Evolutionary conservation across 768 basidiomycete species (phyloP), one percentile per base, ranked within the genome.

Genomic region (Phanerochaete carnosa): DNA sequence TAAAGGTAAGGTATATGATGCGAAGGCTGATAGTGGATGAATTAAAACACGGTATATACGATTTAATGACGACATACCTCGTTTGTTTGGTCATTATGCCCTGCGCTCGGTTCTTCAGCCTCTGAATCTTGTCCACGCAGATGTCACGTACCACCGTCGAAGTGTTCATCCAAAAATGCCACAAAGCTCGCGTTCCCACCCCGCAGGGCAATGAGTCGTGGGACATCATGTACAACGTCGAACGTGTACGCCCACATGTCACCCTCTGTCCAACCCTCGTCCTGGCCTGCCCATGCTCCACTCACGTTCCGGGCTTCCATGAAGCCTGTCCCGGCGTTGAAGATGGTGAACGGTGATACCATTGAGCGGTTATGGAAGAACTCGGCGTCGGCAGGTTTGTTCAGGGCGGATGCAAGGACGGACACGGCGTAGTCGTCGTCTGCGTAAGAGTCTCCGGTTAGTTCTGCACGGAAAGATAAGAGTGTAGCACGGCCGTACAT

Each of bases 1-100:
- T 94, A 94, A 37, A 93, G 77, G 69, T 93, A 94, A 0, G 92
- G 91, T 45, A 93, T 92, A 69, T 93, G 91, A 62, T 93, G 92
- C 0, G 89, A 91, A 0, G 92, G 91, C 88, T 90, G 59, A 25
- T 28, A 15, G 7, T 37, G 12, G 11, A 46, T 49, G 26, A 12
- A 13, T 52, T 29, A 46, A 45, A 19, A 43, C 39, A 13, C 50
- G 45, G 30, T 53, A n/a, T 39, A 33, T 16, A 28, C 1, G 1
- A 8, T 22, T 15, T 1, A 45, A 8, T 53, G 49, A 13, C 15
- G 1, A 7, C 76, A 7, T 57, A 83, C 88, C 80, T 93, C 92
- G 64, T 93, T 94, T 1, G 85, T 87, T 63, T 92, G 91, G 62
- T 90, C 85, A 66, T 93, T 93, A 64, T 92, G 89, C 0, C 88